A percentile compares a stretch with the other conserved stretches of the same genome.
Conservation (phyloP, 345 rosid species). For the Populus nigra region DNA sequence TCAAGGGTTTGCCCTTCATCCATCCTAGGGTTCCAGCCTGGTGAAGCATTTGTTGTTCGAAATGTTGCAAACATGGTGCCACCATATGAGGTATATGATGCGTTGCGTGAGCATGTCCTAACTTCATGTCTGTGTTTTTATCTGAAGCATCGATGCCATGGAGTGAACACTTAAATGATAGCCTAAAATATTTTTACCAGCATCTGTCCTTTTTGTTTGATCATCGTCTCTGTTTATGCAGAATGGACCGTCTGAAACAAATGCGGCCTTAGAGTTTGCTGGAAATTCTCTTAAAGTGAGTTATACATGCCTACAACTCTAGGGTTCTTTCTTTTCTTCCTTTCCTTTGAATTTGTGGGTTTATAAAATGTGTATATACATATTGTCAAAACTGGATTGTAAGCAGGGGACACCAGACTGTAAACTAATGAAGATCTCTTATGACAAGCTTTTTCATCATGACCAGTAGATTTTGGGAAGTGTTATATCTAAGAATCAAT, state of each 20-base stretch:
- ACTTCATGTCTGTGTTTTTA: background rate
- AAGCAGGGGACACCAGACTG: background rate
- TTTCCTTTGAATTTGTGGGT: background rate
- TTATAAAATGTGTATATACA: background rate
- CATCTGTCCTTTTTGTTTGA: background rate
- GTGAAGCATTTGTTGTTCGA: constrained; percentile 89
- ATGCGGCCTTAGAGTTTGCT: constrained; percentile 93
- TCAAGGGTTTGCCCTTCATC: constrained; percentile 95
- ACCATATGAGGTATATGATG: constrained; percentile 58
- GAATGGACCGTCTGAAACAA: constrained; percentile 92
- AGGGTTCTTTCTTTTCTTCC: background rate
- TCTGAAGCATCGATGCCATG: background rate
- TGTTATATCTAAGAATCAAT: background rate
- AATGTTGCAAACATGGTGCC: constrained; percentile 94
- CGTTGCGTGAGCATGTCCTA: background rate
- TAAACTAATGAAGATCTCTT: background rate
- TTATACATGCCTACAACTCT: constrained; percentile 1
- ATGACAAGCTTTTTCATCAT: background rate
- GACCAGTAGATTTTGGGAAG: background rate
- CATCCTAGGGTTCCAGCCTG: constrained; percentile 88
- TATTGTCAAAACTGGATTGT: background rate
- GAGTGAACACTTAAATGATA: background rate
- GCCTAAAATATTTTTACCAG: background rate
- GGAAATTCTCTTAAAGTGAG: constrained; percentile 77
- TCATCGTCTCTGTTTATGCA: constrained; percentile 33